Evolutionary conservation across 1,284 basidiomycete genomes (phyloP).

Genomic region (Paramarasmius palmivorus): DNA sequence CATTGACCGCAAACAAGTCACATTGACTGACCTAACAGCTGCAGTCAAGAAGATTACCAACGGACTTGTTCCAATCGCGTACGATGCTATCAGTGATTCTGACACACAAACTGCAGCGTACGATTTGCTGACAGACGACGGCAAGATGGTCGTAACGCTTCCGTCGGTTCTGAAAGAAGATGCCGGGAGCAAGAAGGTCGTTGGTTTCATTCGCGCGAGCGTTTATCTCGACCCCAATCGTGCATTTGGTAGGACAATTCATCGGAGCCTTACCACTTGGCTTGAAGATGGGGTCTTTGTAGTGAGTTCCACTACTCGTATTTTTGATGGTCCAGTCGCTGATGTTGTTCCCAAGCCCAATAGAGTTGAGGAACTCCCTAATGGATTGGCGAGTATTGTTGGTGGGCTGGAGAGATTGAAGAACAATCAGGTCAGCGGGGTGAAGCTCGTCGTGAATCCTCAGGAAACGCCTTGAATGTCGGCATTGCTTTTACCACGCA

Average conservation of each 20-base stretch:
- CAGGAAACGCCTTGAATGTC: conserved; percentile 30
- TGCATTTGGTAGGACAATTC: conserved; percentile 8
- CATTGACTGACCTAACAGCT: conserved; percentile 6
- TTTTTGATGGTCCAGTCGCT: conserved; percentile 7
- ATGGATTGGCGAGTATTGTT: conserved; percentile 45
- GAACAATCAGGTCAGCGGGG: conserved; percentile 41
- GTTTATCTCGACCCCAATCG: conserved; percentile 2
- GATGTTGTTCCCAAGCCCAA: conserved; percentile 32
- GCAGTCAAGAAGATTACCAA: conserved; percentile 5
- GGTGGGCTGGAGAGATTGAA: conserved; percentile 43
- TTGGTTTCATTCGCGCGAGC: not conserved
- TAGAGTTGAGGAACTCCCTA: conserved; percentile 41
- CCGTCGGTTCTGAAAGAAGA: not conserved
- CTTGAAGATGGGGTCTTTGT: conserved; percentile 11
- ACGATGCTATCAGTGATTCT: conserved; percentile 4
- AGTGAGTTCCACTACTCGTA: conserved; percentile 7
- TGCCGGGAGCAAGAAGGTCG: conserved; percentile 3
- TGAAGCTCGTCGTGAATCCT: conserved; percentile 51
- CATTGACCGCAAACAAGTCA: conserved; percentile 28
- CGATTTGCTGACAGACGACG: conserved; percentile 3
- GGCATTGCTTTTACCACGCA: too few species aligned
- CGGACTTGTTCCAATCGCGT: conserved; percentile 7
- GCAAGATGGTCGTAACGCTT: not conserved
- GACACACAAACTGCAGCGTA: conserved; percentile 3
- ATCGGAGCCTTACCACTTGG: conserved; percentile 5